Percentiles rank a stretch among this genome's conserved stretches.
These are phyloP conservation scores for Ceratocystis huliohia DNA, from an alignment of 2,329 filamentous ascomycete species.

Conservation along the genomic window DNA sequence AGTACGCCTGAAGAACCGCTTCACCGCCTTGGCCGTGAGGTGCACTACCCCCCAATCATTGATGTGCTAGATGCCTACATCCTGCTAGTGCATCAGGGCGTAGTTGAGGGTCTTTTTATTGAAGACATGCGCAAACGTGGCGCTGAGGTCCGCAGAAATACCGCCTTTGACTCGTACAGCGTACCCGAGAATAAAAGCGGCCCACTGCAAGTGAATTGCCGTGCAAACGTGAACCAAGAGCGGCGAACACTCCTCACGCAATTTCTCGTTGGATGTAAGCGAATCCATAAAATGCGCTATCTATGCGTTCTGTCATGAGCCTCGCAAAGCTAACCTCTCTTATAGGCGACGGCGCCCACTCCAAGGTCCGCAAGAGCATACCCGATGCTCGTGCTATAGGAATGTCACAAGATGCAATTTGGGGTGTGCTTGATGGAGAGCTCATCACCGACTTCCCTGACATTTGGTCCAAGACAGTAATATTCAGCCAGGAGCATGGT, in stretches of 20 bases:
- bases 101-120: slow-evolving; percentile 59
- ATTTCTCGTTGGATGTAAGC: slow-evolving; percentile 54
- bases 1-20: slow-evolving; percentile 39
- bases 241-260: slow-evolving; percentile 41
- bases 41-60: slow-evolving; percentile 53
- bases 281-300: neutral
- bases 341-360: slow-evolving; percentile 56
- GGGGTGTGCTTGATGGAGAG: slow-evolving; percentile 61
- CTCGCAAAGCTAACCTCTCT: neutral
- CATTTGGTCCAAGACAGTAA: slow-evolving; percentile 60
- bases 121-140: slow-evolving; percentile 55
- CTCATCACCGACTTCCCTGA: slow-evolving; percentile 62
- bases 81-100: slow-evolving; percentile 56
- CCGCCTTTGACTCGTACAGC: slow-evolving; percentile 48
- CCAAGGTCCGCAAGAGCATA: slow-evolving; percentile 54
- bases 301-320: neutral
- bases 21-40: slow-evolving; percentile 49
- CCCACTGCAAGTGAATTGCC: slow-evolving; percentile 40
- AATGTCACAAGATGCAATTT: slow-evolving; percentile 43
- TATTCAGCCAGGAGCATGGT: slow-evolving; percentile 53
- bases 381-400: slow-evolving; percentile 43
- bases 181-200: slow-evolving; percentile 33
- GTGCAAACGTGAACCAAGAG: slow-evolving; percentile 40
- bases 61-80: slow-evolving; percentile 47
- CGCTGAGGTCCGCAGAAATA: slow-evolving; percentile 49